Base-by-base conservation (phyloP, 73 alveolate species). In the Symbiodinium natans region DNA sequence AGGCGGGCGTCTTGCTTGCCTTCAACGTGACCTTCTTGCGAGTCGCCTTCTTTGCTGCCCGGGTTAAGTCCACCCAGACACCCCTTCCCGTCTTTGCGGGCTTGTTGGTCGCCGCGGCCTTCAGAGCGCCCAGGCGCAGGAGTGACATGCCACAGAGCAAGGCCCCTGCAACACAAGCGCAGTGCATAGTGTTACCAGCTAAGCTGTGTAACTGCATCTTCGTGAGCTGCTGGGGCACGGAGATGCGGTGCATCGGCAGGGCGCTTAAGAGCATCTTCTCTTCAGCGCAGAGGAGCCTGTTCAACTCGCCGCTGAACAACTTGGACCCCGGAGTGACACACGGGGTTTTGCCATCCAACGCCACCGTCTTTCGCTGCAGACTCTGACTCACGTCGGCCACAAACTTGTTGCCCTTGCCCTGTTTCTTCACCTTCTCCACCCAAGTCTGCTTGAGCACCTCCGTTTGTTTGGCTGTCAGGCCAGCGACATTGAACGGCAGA, bases 311-410 rank as follows among this genome's bases (percentile, higher is more conserved):
- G 33, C 29, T 46, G 4, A 75, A 19, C 11, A 41, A 75, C 17
- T 75, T 19, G 8, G 41, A 19, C 10, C 86, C 86, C 9, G 86
- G 86, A 8, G 86, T 75, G 33, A 75, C 29, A 6, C 48, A 33
- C 9, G 86, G 86, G 46, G 48, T 33, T 19, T 33, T 9, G 33
- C 86, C 86, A 31, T 31, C 41, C 23, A 23, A 8, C 9, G 86
- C 86, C 29, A 8, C 29, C 8, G 86, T 41, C 42, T 33, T 46
- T 3, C 86, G 42, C 41, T 46, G 48, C 27, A 9, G 19, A 75
- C 33, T 3, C 46, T 75, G 86, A 27, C 86, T 75, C 48, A 75
- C 86, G 23, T 75, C 86, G 13, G 86, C 86, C 17, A 75, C 86
- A 19, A 75, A 27, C 27, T 31, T 31, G 27, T 19, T 29, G 4